Percentiles rank a stretch among this genome's conserved stretches.
Evolutionary conservation across 1,139 yeast species (phyloP).

Genomic region (Saccharomyces hybrid): DNA sequence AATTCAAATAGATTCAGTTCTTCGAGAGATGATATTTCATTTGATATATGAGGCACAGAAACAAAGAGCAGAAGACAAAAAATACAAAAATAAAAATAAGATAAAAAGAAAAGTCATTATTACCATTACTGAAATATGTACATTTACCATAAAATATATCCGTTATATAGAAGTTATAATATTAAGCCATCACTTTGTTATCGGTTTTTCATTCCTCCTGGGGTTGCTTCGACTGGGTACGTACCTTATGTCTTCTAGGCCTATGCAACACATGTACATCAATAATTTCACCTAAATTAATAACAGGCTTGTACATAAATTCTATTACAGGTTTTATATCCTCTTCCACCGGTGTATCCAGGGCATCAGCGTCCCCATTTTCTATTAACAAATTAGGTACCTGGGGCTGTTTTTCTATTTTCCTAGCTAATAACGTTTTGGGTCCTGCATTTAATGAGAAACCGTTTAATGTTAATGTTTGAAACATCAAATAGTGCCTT

Average conservation of each 20-base stretch:
- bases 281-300: slow-evolving; percentile 23
- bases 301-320: slow-evolving; percentile 19
- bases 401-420: slow-evolving; percentile 3
- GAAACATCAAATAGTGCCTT: slow-evolving; percentile 20
- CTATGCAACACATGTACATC: slow-evolving; percentile 27
- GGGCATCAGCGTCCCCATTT: not conserved
- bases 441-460: slow-evolving; percentile 2
- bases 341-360: not conserved
- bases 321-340: slow-evolving; percentile 23
- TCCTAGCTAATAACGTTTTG: not conserved
- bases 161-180: not conserved
- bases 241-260: slow-evolving; percentile 22
- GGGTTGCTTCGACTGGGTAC: not conserved
- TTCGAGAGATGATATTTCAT: not conserved
- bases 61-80: not conserved
- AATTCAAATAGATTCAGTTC: not conserved
- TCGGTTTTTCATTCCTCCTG: not conserved
- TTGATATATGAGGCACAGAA: not conserved
- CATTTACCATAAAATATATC: not conserved
- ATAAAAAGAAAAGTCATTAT: not conserved
- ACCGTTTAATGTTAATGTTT: slow-evolving; percentile 2
- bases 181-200: not conserved
- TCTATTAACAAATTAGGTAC: slow-evolving; percentile 3
- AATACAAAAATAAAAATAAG: not conserved
- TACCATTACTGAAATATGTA: slow-evolving; percentile 1